These are phyloP conservation scores for Millerago galiae DNA, from an alignment of 805 yeast species.

Conservation along the genomic window DNA sequence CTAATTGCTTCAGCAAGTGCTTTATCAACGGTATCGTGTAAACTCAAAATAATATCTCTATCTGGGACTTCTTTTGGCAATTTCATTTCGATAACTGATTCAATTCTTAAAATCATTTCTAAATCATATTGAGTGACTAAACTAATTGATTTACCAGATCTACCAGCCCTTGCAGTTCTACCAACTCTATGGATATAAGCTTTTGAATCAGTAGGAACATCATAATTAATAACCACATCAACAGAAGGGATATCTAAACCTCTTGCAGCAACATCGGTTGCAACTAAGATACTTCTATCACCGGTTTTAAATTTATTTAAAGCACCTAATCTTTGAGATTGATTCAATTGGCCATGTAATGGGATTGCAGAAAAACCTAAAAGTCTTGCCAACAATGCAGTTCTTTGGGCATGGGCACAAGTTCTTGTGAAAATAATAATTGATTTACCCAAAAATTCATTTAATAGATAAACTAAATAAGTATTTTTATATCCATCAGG, in stretches of 20 bases:
- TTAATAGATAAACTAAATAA: constrained; percentile 70
- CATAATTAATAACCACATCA: constrained; percentile 71
- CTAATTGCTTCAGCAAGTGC: constrained; percentile 86
- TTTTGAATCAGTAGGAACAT: constrained; percentile 78
- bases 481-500: constrained; percentile 94
- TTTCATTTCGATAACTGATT: constrained; percentile 76
- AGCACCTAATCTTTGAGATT: constrained; percentile 78
- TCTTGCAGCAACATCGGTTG: constrained; percentile 87
- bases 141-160: constrained; percentile 81
- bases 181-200: constrained; percentile 88
- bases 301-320: constrained; percentile 75
- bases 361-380: constrained; percentile 89
- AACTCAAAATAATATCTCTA: constrained; percentile 64
- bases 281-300: constrained; percentile 59
- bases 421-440: constrained; percentile 89
- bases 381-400: constrained; percentile 72
- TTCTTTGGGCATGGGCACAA: constrained; percentile 90
- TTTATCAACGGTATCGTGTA: constrained; percentile 83
- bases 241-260: constrained; percentile 82
- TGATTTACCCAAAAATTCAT: constrained; percentile 80
- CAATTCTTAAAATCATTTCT: constrained; percentile 82
- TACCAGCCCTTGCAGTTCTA: constrained; percentile 92
- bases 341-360: constrained; percentile 86
- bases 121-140: constrained; percentile 92
- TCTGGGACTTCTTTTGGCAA: constrained; percentile 79